Evolutionary conservation across 306 rosid genomes (phyloP), one percentile per base, ranked within the genome.

Genomic region (Psophocarpus tetragonolobus): DNA sequence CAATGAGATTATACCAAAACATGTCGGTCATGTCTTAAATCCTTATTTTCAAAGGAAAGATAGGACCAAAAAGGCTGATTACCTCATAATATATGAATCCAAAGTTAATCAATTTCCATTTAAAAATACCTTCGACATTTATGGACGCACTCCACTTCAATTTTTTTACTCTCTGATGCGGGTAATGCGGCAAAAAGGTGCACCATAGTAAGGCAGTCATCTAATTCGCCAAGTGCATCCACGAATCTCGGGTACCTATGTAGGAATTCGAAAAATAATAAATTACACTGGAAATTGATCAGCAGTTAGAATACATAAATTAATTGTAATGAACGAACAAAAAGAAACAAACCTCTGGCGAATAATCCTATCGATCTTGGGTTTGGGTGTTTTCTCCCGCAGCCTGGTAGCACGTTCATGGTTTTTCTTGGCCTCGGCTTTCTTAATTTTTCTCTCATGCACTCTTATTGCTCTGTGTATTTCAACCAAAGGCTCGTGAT

Each of bases 181-280:
- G 99, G 99, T 66, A 95, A 84, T 60, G 96, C 89, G 1, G 97
- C 97, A 81, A 92, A 95, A 45, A 92, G 99, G 83, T 95, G 99
- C 66, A 91, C 94, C 92, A 91, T 85, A 0, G 97, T 84, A 71
- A 95, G 93, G 79, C 97, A 95, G 73, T 95, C 98, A 50, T 95
- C 99, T 87, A 92, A 80, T 81, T 95, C 99, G 79, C 99, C 86
- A 8, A 95, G 90, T 17, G 97, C 99, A 81, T 91, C 97, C 12
- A 92, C 80, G 71, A 92, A 95, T 30, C 87, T 95, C 0, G 98
- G 97, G 79, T 95, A 95, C 87, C 97, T 94, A 76, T 18, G n/a
- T n/a, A n/a, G n/a, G n/a, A 77, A 61, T 62, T 29, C 41, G 83
- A 71, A 29, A 9, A 67, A 35, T 50, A 48, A 47, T 36, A 50